These are phyloP conservation scores for Pythium dissotocum DNA, from an alignment of 352 stramenopile species.

Conservation along the genomic window DNA sequence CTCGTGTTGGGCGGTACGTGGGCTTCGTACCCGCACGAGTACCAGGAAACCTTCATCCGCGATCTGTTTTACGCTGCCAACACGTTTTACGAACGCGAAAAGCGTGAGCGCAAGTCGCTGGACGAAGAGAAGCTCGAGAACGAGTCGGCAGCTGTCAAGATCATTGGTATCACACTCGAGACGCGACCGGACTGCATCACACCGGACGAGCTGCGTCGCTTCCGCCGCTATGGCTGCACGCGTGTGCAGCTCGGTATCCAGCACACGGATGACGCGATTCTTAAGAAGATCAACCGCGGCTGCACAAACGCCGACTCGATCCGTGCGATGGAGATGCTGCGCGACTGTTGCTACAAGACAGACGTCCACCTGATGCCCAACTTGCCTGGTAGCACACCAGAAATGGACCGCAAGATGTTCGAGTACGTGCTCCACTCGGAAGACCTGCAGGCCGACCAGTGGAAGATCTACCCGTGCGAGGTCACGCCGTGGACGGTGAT, in stretches of 20 bases:
- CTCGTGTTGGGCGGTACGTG: slow-evolving; percentile 91
- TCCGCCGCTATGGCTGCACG: slow-evolving; percentile 84
- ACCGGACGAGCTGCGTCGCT: slow-evolving; percentile 81
- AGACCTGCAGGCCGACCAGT: slow-evolving; percentile 92
- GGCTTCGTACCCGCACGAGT: slow-evolving; percentile 90
- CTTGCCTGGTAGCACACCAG: slow-evolving; percentile 79
- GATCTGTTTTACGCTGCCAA: slow-evolving; percentile 93
- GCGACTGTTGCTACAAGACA: slow-evolving; percentile 94
- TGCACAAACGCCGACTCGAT: slow-evolving; percentile 78
- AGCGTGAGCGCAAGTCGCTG: slow-evolving; percentile 67
- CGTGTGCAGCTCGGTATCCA: slow-evolving; percentile 91
- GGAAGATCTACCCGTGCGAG: slow-evolving; percentile 95
- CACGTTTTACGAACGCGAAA: slow-evolving; percentile 84
- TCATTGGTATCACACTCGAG: slow-evolving; percentile 91
- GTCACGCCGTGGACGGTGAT: slow-evolving; percentile 91
- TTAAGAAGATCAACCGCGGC: slow-evolving; percentile 91
- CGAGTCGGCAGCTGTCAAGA: slow-evolving; percentile 80
- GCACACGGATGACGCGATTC: slow-evolving; percentile 90
- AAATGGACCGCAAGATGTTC: slow-evolving; percentile 90
- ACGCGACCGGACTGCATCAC: slow-evolving; percentile 91
- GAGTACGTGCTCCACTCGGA: slow-evolving; percentile 86
- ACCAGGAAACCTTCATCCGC: slow-evolving; percentile 91
- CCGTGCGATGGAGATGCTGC: slow-evolving; percentile 79
- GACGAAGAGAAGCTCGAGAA: slow-evolving; percentile 91
- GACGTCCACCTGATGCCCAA: slow-evolving; percentile 95